These are phyloP conservation scores for Globisporangium takayamanum DNA, from an alignment of 352 stramenopile genomes.

Conservation along the genomic window DNA sequence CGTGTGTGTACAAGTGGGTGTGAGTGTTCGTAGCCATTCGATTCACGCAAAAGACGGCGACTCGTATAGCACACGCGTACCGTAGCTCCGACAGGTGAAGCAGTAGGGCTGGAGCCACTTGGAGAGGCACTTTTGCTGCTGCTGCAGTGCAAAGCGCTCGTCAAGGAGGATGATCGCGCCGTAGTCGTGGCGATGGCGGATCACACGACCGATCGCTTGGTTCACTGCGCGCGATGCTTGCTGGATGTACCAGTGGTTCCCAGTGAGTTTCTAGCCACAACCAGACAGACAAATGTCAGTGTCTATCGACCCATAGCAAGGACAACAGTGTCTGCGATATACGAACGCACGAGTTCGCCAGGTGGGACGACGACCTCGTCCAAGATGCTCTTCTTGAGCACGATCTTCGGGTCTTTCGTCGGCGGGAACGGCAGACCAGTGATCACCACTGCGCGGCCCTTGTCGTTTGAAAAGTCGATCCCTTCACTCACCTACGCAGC, in stretches of 20 bases:
- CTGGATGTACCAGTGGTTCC: constrained; percentile 98
- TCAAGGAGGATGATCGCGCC: constrained; percentile 97
- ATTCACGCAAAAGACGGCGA: background rate
- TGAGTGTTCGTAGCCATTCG: background rate
- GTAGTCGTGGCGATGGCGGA: constrained; percentile 98
- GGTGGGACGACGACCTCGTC: constrained; percentile 67
- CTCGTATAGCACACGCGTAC: constrained; percentile 19
- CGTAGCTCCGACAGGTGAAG: constrained; percentile 54
- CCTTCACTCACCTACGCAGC: constrained; percentile 91
- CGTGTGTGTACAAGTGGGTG: background rate
- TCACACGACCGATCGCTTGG: constrained; percentile 98
- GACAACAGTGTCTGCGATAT: background rate
- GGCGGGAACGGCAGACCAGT: constrained; percentile 98
- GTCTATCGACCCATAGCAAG: background rate
- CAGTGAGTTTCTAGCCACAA: constrained; percentile 74
- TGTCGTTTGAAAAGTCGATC: constrained; percentile 98
- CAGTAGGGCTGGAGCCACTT: constrained; percentile 93
- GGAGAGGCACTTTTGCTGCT: constrained; percentile 90
- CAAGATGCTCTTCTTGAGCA: constrained; percentile 96
- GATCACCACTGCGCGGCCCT: constrained; percentile 96
- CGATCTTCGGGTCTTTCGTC: constrained; percentile 95
- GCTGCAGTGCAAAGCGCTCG: constrained; percentile 90
- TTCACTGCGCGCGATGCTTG: constrained; percentile 97
- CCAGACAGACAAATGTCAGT: background rate
- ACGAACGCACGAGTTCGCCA: constrained; percentile 46